Base-by-base conservation (phyloP, 2,329 filamentous ascomycete genomes). In the Aphanoascus verrucosus region DNA sequence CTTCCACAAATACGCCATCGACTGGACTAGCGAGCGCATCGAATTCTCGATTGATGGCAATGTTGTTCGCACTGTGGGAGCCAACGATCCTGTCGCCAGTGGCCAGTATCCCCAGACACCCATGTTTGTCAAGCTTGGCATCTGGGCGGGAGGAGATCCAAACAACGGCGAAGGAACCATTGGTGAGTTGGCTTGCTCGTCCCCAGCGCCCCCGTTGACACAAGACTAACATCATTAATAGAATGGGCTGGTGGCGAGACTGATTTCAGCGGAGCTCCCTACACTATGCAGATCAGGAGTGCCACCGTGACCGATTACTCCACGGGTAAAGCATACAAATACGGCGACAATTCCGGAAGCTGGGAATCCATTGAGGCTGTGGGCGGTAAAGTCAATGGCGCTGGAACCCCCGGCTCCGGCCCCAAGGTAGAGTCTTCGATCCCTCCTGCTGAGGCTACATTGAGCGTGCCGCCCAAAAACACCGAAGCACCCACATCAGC, bases 31-130 rank as follows among this genome's bases (percentile, higher is more conserved):
- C 38, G 79, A 85, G 52, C 84, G 89, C 65, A 85, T 96, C 64
- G 78, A 89, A 37, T 98, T 91, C 90, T 82, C 84, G 58, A 86
- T 94, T 57, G 86, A 86, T 65, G 86, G 84, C 54, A 80, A 76
- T 12, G 82, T 85, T 5, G 81, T 96, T 47, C 84, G 93, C 55
- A 85, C 86, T 9, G 77, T 96, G 55, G 82, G 78, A 45, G 79
- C 81, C 40, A 75, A 72, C 48, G 82, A 86, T 50, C 86, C 90
- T 56, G 79, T 84, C 57, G 65, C 77, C 41, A 53, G 76, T 38
- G 63, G 65, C 58, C 86, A 94, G 69, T 98, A 94, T 66, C 93
- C 93, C 6, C 93, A 98, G 72, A 89, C 89, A 0, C 93, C 93
- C 3, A 95, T 95, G 88, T 85, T 89, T 71, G 74, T 97, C 72